A percentile compares a stretch with the other conserved stretches of the same genome.
These are phyloP conservation scores for Trichoderma afroharzianum DNA, from an alignment of 2,329 filamentous ascomycete genomes.

Conservation along the genomic window DNA sequence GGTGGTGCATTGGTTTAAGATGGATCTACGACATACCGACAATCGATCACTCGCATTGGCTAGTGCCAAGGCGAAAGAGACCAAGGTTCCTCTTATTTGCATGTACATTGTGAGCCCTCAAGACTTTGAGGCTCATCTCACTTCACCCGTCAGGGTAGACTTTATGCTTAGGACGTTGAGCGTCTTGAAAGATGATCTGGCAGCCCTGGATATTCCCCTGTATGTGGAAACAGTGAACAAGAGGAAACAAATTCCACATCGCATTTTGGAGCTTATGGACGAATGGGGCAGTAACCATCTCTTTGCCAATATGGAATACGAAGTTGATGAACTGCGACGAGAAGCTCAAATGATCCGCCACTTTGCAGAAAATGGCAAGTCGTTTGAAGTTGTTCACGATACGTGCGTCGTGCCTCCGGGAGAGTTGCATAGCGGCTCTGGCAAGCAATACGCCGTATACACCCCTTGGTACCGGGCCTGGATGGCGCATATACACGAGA, in stretches of 20 bases:
- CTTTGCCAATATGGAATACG: constrained; percentile 84
- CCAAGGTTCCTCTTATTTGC: constrained; percentile 68
- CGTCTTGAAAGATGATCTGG: constrained; percentile 63
- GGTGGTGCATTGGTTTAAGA: constrained; percentile 89
- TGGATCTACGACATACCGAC: constrained; percentile 69
- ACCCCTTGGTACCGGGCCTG: constrained; percentile 77
- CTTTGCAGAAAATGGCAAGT: constrained; percentile 60
- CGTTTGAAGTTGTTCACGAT: constrained; percentile 72
- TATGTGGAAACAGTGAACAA: constrained; percentile 68
- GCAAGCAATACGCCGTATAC: constrained; percentile 81
- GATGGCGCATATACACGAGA: constrained; percentile 67
- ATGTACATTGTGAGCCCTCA: constrained; percentile 79
- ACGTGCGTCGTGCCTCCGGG: constrained; percentile 80
- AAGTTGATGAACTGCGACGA: constrained; percentile 81
- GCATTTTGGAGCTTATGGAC: constrained; percentile 62
- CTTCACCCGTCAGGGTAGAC: constrained; percentile 69
- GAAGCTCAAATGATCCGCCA: constrained; percentile 64
- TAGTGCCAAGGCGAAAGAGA: constrained; percentile 59
- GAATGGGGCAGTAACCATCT: constrained; percentile 73
- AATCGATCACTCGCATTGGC: constrained; percentile 70
- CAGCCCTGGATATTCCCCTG: constrained; percentile 70
- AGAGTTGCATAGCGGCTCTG: constrained; percentile 59
- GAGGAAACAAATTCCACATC: constrained; percentile 57
- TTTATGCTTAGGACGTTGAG: constrained; percentile 72
- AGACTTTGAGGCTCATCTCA: constrained; percentile 78